phyloP scores from a whole-genome alignment of 495 filamentous ascomycete species.

The Pyrenula aspistea region DNA sequence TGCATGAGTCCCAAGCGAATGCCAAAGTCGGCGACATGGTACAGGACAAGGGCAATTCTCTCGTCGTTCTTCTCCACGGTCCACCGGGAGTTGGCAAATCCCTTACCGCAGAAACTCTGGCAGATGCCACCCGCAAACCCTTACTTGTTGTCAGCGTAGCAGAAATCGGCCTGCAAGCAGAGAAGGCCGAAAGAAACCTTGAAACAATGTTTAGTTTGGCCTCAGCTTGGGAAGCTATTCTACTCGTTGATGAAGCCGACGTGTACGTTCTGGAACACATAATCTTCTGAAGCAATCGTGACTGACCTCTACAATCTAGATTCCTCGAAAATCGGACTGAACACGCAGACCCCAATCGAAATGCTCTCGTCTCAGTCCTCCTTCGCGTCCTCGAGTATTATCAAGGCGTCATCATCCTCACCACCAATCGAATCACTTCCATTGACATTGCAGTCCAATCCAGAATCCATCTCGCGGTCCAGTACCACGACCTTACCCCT shows the following conservation, averaged over 20 bases:
- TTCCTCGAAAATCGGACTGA: neutral
- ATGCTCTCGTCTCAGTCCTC: constrained; percentile 37
- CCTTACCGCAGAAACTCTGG: neutral
- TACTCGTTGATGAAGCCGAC: constrained; percentile 21
- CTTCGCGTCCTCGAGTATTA: constrained; percentile 39
- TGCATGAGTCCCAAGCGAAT: neutral
- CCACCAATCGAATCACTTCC: constrained; percentile 36
- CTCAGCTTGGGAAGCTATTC: constrained; percentile 14
- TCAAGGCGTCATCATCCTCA: constrained; percentile 48
- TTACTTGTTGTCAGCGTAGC: neutral
- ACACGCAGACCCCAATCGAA: constrained; percentile 7
- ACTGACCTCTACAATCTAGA: too few species aligned
- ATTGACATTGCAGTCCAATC: constrained; percentile 35
- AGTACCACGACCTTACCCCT: neutral
- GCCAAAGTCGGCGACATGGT: neutral
- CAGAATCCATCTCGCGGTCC: constrained; percentile 1
- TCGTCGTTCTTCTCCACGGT: neutral
- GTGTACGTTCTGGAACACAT: too few species aligned
- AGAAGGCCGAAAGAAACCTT: neutral
- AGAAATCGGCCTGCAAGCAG: neutral
- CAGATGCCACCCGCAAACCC: neutral
- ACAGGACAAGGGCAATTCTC: neutral
- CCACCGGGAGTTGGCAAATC: neutral
- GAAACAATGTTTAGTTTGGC: constrained; percentile 7
- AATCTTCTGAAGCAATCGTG: too few species aligned